Conservation (phyloP, 306 rosid species). For the Pueraria montana region DNA sequence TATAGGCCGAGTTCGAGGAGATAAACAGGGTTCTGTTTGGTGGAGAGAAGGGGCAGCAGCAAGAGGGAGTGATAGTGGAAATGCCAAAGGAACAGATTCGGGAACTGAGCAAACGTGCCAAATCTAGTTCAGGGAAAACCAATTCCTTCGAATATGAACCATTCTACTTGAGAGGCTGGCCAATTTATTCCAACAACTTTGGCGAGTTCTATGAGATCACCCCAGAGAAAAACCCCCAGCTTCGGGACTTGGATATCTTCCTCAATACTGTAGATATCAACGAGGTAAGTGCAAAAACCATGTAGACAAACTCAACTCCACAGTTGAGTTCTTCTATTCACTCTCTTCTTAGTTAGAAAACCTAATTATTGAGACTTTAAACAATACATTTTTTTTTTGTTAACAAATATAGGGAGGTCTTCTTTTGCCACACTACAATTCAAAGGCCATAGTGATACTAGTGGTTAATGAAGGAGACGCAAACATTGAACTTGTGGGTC, state of each 20-base stretch:
- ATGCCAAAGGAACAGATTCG: constrained; percentile 31
- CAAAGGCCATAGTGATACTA: constrained; percentile 22
- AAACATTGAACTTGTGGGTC: constrained; percentile 26
- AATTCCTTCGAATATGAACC: constrained; percentile 34
- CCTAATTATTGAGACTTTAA: not conserved
- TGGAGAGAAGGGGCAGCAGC: not conserved
- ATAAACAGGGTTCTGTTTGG: constrained; percentile 41
- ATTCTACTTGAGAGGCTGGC: constrained; percentile 41
- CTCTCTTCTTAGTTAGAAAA: not conserved
- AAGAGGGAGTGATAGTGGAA: constrained; percentile 43
- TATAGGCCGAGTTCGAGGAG: constrained; percentile 35
- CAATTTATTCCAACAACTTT: constrained; percentile 42
- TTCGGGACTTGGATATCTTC: constrained; percentile 19
- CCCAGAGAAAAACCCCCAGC: not conserved
- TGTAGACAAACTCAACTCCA: not conserved
- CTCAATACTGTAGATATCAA: constrained; percentile 7
- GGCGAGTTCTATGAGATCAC: constrained; percentile 49
- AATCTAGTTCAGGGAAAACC: constrained; percentile 21
- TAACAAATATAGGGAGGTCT: constrained; percentile 30
- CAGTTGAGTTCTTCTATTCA: not conserved
- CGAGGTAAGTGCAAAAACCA: constrained; percentile 23
- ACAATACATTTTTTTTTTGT: not conserved
- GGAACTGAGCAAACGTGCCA: constrained; percentile 32
- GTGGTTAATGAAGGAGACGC: constrained; percentile 40
- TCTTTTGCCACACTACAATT: constrained; percentile 42